These are phyloP conservation scores for Podila epigama DNA, from an alignment of 192 early-diverging fungal genomes.

Conservation along the genomic window DNA sequence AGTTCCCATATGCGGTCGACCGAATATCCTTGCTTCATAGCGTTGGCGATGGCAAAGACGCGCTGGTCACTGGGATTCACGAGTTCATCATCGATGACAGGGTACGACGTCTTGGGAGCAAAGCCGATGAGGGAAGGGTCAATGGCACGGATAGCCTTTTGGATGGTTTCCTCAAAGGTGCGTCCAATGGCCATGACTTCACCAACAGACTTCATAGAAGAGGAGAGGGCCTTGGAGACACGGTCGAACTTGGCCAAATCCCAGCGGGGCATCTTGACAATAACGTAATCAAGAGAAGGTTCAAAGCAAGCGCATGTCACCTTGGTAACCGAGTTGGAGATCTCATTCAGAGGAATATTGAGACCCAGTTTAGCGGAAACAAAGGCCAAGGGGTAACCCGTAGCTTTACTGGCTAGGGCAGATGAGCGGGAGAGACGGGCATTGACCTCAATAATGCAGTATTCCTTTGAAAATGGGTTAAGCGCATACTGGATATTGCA, in stretches of 20 bases:
- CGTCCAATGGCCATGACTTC: constrained; percentile 98
- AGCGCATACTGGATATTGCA: constrained; percentile 99
- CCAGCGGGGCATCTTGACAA: constrained; percentile 88
- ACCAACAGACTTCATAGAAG: constrained; percentile 97
- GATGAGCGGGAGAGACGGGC: constrained; percentile 92
- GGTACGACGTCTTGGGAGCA: constrained; percentile 48
- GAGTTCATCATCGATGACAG: constrained; percentile 86
- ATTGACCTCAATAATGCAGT: constrained; percentile 99
- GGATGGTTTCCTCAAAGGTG: constrained; percentile 97
- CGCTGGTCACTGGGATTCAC: constrained; percentile 88
- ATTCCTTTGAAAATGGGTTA: constrained; percentile 93
- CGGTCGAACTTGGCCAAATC: constrained; percentile 97
- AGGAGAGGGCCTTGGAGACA: constrained; percentile 88
- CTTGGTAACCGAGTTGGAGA: constrained; percentile 95
- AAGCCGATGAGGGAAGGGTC: constrained; percentile 90
- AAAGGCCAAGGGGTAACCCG: constrained; percentile 98
- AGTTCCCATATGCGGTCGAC: constrained; percentile 91
- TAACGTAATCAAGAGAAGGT: constrained; percentile 93
- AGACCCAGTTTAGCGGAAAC: constrained; percentile 97
- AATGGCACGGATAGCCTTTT: constrained; percentile 94
- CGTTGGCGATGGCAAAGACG: constrained; percentile 95
- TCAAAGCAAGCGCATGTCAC: constrained; percentile 98
- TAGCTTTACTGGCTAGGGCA: constrained; percentile 97
- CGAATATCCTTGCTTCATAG: constrained; percentile 87
- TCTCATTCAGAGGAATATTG: constrained; percentile 90